Conservation (phyloP, 2,329 filamentous ascomycete genomes). For the Hypoxylon sp. region DNA sequence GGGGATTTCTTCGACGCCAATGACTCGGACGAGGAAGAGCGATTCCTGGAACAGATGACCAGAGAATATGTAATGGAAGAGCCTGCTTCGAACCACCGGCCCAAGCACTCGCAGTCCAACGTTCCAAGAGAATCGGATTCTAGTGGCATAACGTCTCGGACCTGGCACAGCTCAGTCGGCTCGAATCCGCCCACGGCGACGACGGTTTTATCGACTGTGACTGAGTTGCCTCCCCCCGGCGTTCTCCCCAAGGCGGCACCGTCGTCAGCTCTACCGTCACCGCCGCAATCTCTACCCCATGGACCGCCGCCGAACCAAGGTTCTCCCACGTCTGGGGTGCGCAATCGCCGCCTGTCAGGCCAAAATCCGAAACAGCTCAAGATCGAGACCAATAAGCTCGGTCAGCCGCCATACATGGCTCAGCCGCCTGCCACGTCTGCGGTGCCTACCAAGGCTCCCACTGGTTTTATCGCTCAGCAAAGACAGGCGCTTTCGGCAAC, state of each 20-base stretch:
- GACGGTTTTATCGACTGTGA: conserved; percentile 75
- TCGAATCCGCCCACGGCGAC: conserved; percentile 75
- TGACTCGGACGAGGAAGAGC: conserved; percentile 76
- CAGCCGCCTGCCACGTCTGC: conserved; percentile 39
- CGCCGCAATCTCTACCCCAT: conserved; percentile 56
- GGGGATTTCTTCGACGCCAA: conserved; percentile 70
- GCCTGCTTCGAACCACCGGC: conserved; percentile 76
- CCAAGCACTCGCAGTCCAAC: conserved; percentile 62
- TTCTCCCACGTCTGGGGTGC: conserved; percentile 60
- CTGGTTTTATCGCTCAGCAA: conserved; percentile 52
- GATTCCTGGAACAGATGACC: conserved; percentile 86
- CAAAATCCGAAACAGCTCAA: conserved; percentile 83
- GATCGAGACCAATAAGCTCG: conserved; percentile 75
- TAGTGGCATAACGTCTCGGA: conserved; percentile 77
- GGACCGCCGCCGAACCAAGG: conserved; percentile 49
- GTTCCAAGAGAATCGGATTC: conserved; percentile 83
- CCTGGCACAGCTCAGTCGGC: conserved; percentile 81
- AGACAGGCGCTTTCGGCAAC: conserved; percentile 52
- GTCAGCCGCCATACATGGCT: conserved; percentile 37
- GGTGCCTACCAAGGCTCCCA: conserved; percentile 41
- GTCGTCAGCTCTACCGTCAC: conserved; percentile 56
- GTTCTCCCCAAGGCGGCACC: conserved; percentile 38
- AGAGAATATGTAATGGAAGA: conserved; percentile 83
- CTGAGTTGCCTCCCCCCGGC: conserved; percentile 59
- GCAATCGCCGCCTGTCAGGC: conserved; percentile 80